Evolutionary conservation across 441 rosid species (phyloP), one percentile per base, ranked within the genome.

Genomic region (Pelargonium australe): DNA sequence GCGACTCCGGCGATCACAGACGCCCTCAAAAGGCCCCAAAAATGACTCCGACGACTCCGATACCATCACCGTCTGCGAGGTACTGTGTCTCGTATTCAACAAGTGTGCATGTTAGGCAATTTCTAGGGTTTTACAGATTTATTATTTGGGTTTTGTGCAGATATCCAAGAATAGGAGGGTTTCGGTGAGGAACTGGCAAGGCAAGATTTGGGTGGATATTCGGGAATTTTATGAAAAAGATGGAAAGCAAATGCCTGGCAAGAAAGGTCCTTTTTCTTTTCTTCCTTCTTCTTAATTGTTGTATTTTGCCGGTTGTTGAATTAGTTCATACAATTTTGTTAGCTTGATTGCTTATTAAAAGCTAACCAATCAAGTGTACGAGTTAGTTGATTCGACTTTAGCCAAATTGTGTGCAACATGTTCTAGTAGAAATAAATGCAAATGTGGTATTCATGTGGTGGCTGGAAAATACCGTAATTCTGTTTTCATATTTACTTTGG

Each of bases 171-270:
- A 84, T 53, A 78, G 96, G 82, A 88, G 90, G 77, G 92, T 94
- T 41, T 71, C 90, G 8, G 97, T 94, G 73, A 80, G 96, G 88
- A 86, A 80, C 70, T 94, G 93, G 95, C 83, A 88, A 63, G 97
- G 96, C 11, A 83, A 68, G 72, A 80, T 88, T 20, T 85, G 91
- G 85, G 83, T 94, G 40, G 96, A 94, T 70, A 87, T 94, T 75
- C 96, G 97, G 69, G 99, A 94, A 84, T 91, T 94, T 70, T 94
- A 87, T 73, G 40, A 78, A 78, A 91, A 89, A 72, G 97, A 91
- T 58, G 99, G 96, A 28, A 89, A 89, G 69, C 82, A 79, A 31
- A 70, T 87, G 49, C 96, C 97, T 3, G 96, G 96, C 47, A 91
- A 91, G 72, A 91, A 89, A 79, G 99, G 98, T 86, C 44, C 34